Base-by-base conservation (phyloP, 192 early-diverging fungal species). In the Dispira simplex region DNA sequence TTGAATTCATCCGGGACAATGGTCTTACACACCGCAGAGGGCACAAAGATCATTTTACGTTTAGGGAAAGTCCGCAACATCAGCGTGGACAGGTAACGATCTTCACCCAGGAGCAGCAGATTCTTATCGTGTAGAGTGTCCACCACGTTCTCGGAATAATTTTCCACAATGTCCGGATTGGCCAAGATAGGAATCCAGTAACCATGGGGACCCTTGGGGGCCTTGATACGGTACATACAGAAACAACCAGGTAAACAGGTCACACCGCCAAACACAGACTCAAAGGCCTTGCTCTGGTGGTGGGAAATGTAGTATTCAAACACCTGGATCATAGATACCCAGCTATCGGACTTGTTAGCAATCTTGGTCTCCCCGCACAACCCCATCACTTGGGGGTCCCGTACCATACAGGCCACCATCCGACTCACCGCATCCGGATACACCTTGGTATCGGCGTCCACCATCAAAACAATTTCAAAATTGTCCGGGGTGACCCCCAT, bases 51-150 rank as follows among this genome's bases (percentile, higher is more conserved):
- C 86, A 92, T 91, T 70, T 92, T 87, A 58, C 94, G 89, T 66
- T 92, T 89, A 46, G 94, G 91, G 80, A 97, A 97, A 20, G 86
- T 90, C 16, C 81, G 69, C 63, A 97, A 75, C 91, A 97, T 92
- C 26, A 97, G 83, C n/a, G 92, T 95, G 12, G 91, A 82, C 63
- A 97, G 77, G 77, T 87, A 97, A 39, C 94, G 91, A 76, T 97
- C 94, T 72, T 97, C 94, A 44, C 92, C 92, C n/a, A 95, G 78
- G 27, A 95, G 74, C 58, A 92, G 68, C 73, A 94, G 72, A 67
- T 97, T 94, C 80, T 97, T 97, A 67, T 90, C 89, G 79, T 94
- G 92, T 43, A 97, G 79, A 54, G 89, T 88, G 47, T 89, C 83
- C 8, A 91, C 90, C 8, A 88, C 82, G 71, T 89, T 90, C 75